Conservation (phyloP, 148 eudicot genomes). For the Cornus suecica region DNA sequence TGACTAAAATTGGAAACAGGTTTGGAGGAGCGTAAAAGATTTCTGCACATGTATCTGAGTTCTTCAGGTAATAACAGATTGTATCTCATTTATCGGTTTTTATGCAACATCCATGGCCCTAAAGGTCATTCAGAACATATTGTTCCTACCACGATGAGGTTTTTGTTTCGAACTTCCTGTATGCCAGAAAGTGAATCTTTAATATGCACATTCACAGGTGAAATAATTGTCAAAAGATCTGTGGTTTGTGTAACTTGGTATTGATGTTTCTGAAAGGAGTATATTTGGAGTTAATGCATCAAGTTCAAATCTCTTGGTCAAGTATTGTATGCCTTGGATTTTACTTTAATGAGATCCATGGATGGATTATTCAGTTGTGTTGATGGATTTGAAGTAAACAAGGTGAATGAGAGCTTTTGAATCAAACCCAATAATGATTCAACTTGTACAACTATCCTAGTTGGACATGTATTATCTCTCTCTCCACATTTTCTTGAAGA, state of each 20-base stretch:
- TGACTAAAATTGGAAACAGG: constrained; percentile 33
- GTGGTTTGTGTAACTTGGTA: background rate
- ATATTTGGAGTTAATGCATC: background rate
- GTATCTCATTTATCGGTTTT: background rate
- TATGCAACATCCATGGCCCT: background rate
- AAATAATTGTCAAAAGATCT: background rate
- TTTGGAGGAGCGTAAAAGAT: constrained; percentile 71
- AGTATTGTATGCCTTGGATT: background rate
- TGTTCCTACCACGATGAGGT: background rate
- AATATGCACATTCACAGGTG: background rate
- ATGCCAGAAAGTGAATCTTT: background rate
- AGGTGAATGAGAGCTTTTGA: background rate
- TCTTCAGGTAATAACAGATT: constrained; percentile 50
- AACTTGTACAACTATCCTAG: background rate
- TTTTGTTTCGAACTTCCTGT: background rate
- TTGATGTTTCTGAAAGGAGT: background rate
- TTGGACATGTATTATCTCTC: background rate
- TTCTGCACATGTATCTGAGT: constrained; percentile 56
- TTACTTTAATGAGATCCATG: background rate
- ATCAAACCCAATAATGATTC: background rate
- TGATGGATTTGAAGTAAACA: background rate
- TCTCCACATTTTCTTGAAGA: background rate
- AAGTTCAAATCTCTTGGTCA: background rate
- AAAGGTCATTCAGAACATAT: background rate
- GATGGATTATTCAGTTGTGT: background rate